Evolutionary conservation across 1,284 basidiomycete genomes (phyloP).

Genomic region (Pseudozyma thailandica): DNA sequence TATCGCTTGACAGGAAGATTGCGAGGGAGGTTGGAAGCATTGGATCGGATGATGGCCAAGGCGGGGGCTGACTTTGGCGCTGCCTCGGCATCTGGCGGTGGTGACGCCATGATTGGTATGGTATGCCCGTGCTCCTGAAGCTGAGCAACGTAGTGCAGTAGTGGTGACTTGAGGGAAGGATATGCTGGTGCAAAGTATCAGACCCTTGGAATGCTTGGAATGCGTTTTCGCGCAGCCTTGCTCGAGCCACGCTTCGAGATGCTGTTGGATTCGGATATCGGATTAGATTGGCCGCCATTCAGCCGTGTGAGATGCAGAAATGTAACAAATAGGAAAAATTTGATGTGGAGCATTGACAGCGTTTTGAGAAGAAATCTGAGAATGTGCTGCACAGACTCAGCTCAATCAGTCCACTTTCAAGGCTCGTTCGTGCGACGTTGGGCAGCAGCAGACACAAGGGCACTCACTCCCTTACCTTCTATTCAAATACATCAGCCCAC

Average conservation of each 20-base stretch:
- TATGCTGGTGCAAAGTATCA: neutral
- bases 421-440: constrained; percentile 14
- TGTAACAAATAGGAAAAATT: constrained; percentile 19
- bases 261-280: constrained; percentile 17
- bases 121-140: neutral
- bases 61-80: constrained; percentile 22
- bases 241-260: constrained; percentile 28
- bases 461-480: neutral
- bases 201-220: constrained; percentile 3
- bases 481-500: neutral
- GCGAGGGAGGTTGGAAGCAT: constrained; percentile 49
- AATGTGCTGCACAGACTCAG: constrained; percentile 6
- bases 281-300: neutral
- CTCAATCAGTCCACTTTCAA: neutral
- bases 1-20: constrained; percentile 66
- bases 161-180: neutral
- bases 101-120: constrained; percentile 16
- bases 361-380: constrained; percentile 28
- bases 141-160: neutral
- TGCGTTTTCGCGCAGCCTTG: constrained; percentile 20
- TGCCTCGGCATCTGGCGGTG: constrained; percentile 11
- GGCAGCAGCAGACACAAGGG: neutral
- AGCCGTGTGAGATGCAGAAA: neutral
- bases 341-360: constrained; percentile 30
- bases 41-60: constrained; percentile 29